A percentile compares a stretch with the other conserved stretches of the same genome.
phyloP scores from a whole-genome alignment of 2,329 filamentous ascomycete species.

The Neonectria coccinea region DNA sequence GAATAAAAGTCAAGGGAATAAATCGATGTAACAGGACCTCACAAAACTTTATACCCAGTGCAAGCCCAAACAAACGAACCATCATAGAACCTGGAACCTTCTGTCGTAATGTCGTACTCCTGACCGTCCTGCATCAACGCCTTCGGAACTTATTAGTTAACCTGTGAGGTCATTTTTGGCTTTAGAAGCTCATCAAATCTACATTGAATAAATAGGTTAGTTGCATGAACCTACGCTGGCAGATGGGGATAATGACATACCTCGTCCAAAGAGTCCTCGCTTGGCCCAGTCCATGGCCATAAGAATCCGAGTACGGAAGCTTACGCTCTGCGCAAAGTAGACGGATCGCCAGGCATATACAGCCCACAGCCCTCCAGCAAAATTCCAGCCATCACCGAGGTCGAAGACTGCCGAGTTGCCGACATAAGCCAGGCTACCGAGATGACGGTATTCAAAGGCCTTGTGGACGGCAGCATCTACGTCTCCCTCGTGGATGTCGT shows the following conservation, averaged over 20 bases:
- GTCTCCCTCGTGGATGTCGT: slow-evolving; percentile 88
- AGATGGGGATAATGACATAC: slow-evolving; percentile 63
- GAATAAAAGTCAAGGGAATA: slow-evolving; percentile 19
- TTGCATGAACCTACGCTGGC: background rate
- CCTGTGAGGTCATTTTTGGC: background rate
- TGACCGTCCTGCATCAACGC: slow-evolving; percentile 15
- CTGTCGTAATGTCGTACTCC: slow-evolving; percentile 22
- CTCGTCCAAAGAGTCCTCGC: slow-evolving; percentile 92
- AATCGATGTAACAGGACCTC: slow-evolving; percentile 15
- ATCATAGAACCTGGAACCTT: background rate
- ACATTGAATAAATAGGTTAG: slow-evolving; percentile 20
- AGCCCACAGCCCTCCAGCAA: slow-evolving; percentile 87
- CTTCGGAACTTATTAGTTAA: slow-evolving; percentile 27
- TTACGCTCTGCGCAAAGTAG: slow-evolving; percentile 98
- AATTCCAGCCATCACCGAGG: slow-evolving; percentile 78
- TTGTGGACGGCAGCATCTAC: slow-evolving; percentile 93
- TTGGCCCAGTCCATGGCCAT: slow-evolving; percentile 99
- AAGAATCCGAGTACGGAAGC: slow-evolving; percentile 86
- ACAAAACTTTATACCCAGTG: background rate
- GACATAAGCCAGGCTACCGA: slow-evolving; percentile 93
- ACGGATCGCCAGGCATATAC: slow-evolving; percentile 97
- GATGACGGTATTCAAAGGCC: slow-evolving; percentile 92
- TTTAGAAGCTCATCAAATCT: slow-evolving; percentile 67
- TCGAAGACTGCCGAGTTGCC: slow-evolving; percentile 98
- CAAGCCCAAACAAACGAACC: background rate